phyloP scores from a whole-genome alignment of 805 yeast genomes.

The Ogataea pini region DNA sequence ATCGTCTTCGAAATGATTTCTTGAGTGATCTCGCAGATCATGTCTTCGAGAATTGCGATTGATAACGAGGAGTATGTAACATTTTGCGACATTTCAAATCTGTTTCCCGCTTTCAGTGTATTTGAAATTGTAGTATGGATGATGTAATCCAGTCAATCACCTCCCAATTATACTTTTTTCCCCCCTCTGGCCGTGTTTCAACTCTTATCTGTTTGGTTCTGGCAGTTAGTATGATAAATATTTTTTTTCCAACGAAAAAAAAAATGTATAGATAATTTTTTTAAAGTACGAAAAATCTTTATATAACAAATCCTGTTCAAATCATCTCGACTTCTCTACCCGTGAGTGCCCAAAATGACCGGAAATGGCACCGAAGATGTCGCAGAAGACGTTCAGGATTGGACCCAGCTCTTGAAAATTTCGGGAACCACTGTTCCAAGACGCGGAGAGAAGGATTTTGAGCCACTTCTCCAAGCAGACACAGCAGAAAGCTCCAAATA shows the following conservation, averaged over 20 bases:
- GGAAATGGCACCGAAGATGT: slow-evolving; percentile 35
- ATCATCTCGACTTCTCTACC: no score
- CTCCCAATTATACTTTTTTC: no score
- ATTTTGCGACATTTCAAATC: slow-evolving; percentile 1
- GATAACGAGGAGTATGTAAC: slow-evolving; percentile 36
- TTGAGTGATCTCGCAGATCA: slow-evolving; percentile 37
- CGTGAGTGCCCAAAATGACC: no score
- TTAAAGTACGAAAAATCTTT: background rate
- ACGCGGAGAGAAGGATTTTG: slow-evolving; percentile 84
- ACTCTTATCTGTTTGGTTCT: no score
- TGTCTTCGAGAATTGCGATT: slow-evolving; percentile 32
- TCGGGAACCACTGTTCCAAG: slow-evolving; percentile 48
- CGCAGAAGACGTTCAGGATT: slow-evolving; percentile 52
- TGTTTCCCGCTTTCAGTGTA: no score
- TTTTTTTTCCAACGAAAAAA: background rate
- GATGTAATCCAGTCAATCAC: no score
- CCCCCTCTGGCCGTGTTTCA: no score
- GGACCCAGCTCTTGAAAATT: slow-evolving; percentile 44
- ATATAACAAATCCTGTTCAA: no score
- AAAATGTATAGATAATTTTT: background rate
- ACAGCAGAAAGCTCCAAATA: slow-evolving; percentile 23
- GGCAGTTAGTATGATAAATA: no score
- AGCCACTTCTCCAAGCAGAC: slow-evolving; percentile 43
- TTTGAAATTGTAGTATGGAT: no score
- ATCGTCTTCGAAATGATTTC: slow-evolving; percentile 34